Base-by-base conservation (phyloP, 2,329 filamentous ascomycete species). In the Hymenoscyphus linearis region DNA sequence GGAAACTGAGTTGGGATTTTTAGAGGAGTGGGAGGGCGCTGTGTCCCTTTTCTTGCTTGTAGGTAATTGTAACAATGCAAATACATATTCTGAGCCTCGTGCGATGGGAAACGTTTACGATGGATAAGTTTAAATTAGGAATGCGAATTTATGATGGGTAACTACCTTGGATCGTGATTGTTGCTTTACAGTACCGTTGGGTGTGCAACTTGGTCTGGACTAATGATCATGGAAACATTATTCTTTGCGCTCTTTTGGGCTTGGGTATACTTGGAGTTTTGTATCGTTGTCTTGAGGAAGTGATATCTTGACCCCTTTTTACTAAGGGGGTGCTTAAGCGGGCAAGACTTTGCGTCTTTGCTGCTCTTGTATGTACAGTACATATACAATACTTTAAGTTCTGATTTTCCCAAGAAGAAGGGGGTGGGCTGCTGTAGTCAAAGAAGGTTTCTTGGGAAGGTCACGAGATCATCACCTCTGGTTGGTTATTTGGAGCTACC, bases 11-110 rank as follows among this genome's bases (percentile, higher is more conserved):
- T 27, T 35, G 16, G 40, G 40, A 22, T 47, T 25, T 47, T n/a
- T n/a, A n/a, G n/a, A n/a, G n/a, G n/a, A n/a, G 40, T 18, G 40
- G 40, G 31, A 31, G 4, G 14, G 2, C n/a, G n/a, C n/a, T n/a
- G n/a, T 16, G 22, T 25, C 40, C 40, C n/a, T 55, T 55, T 55
- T 55, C 18, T 55, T 37, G 35, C 34, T 37, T 55, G 54, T 55
- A 55, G 18, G 22, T 53, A 36, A 55, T 55, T 55, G 22, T 37
- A 36, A 36, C 18, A 55, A 13, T 36, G 34, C 36, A 55, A 36
- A 55, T 25, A 26, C 31, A 47, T 14, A 25, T 47, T 47, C 2
- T 47, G 12, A 25, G n/a, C 40, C 40, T 47, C 22, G 16, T 14
- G 37, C 37, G 14, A n/a, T 4, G 16, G 14, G 37, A n/a, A 14